Base-by-base conservation (phyloP, 352 stramenopile species). In the Elongisporangium senticosum region DNA sequence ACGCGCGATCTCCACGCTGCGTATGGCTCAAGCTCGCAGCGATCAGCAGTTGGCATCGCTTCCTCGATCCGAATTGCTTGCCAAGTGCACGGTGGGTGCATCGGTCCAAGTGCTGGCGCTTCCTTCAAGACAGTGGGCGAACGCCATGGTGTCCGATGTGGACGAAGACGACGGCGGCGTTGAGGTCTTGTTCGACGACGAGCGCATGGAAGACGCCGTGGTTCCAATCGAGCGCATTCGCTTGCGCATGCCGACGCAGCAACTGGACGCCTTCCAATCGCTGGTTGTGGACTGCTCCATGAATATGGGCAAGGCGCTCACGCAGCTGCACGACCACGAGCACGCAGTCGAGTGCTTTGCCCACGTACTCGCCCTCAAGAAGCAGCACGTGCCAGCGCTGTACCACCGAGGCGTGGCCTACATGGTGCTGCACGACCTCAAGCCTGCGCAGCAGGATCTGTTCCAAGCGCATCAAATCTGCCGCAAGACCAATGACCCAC, bases 281-380 rank as follows among this genome's bases (percentile, higher is more conserved):
- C 51, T 93, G 21, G 56, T 67, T 14, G 76, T 89, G 14, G 75
- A 90, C 68, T 89, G 83, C 53, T 79, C 65, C 2, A 90, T 94
- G 85, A 94, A 94, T 58, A 88, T 90, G 74, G 85, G 79, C 26
- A 93, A 91, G 64, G 72, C 77, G 7, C 77, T 86, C 40, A 59
- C 71, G 52, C 75, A 77, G 51, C 56, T 94, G 20, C 58, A 69
- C 33, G 72, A 90, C 58, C 59, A 90, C 22, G 69, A 85, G 7
- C 67, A 71, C 51, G 75, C 83, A 2, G 63, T 85, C 13, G 65
- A 89, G 55, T 86, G 79, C 40, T 90, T 89, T 59, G 69, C 71
- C 8, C 67, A 85, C 28, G 85, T 69, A 1, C 59, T 94, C 17
- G 40, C 63, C 7, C 24, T 80, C 17, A 64, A 77, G 4, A 62